These are phyloP conservation scores for Coniochaeta pulveracea DNA, from an alignment of 2,329 filamentous ascomycete genomes.

Conservation along the genomic window DNA sequence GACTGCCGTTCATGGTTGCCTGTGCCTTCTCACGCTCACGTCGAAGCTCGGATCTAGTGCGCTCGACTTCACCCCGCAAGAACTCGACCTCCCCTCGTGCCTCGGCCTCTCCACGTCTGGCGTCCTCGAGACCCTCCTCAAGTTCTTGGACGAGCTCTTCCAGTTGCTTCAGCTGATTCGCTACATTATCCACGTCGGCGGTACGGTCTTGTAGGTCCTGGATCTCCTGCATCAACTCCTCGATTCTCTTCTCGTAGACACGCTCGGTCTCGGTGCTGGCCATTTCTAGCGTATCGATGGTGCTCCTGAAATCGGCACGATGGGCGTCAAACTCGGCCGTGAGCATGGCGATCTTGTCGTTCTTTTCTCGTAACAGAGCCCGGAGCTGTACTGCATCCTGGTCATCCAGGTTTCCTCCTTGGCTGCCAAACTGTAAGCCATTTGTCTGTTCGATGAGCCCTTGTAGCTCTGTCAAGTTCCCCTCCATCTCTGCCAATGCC, in stretches of 20 bases:
- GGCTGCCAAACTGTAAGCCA: slow-evolving; percentile 1
- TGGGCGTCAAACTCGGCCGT: slow-evolving; percentile 93
- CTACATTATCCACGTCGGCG: slow-evolving; percentile 85
- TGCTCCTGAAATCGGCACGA: slow-evolving; percentile 89
- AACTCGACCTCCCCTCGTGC: slow-evolving; percentile 95
- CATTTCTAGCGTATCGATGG: slow-evolving; percentile 91
- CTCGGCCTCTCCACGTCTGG: slow-evolving; percentile 85
- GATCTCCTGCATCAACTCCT: slow-evolving; percentile 73
- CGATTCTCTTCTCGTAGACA: slow-evolving; percentile 89
- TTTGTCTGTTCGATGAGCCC: slow-evolving; percentile 52
- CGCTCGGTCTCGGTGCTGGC: slow-evolving; percentile 91
- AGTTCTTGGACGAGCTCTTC: slow-evolving; percentile 95
- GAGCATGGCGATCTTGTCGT: slow-evolving; percentile 88
- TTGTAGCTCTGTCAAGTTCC: slow-evolving; percentile 67
- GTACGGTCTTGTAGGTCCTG: slow-evolving; percentile 71
- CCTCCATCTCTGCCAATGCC: slow-evolving; percentile 82
- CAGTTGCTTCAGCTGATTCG: slow-evolving; percentile 82
- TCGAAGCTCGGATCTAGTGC: slow-evolving; percentile 76
- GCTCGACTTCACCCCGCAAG: slow-evolving; percentile 84
- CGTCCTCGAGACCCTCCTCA: slow-evolving; percentile 93
- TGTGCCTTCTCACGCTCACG: slow-evolving; percentile 78
- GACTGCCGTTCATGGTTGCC: slow-evolving; percentile 43
- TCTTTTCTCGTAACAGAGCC: slow-evolving; percentile 82
- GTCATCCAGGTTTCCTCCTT: slow-evolving; percentile 43
- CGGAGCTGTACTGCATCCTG: slow-evolving; percentile 69